These are phyloP conservation scores for Planoprotostelium fungivorum DNA, from an alignment of 78 protist species.

Conservation along the genomic window DNA sequence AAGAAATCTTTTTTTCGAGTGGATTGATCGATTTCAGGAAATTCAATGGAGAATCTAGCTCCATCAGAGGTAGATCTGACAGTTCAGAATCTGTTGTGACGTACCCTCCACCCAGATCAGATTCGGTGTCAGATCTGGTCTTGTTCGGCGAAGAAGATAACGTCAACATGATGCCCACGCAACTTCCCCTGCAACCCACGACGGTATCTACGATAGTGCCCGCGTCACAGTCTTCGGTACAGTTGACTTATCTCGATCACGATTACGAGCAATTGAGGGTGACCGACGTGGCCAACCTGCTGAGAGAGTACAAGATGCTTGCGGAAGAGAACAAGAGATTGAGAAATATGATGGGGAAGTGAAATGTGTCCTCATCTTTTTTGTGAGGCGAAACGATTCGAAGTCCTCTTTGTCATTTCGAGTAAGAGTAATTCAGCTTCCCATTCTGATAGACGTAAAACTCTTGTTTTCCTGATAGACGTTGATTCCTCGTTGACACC, in stretches of 20 bases:
- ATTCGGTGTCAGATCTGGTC: not conserved
- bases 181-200: too few species aligned
- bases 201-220: too few species aligned
- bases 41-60: not conserved
- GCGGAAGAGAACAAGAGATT: not conserved
- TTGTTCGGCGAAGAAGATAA: not conserved
- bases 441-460: too few species aligned
- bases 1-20: too few species aligned
- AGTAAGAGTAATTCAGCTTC: not conserved
- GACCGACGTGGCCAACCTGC: not conserved
- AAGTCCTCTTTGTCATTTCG: not conserved
- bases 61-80: not conserved
- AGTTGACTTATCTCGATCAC: not conserved
- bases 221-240: not conserved
- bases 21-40: not conserved
- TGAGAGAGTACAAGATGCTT: not conserved
- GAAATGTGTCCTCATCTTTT: not conserved
- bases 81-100: not conserved
- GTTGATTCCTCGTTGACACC: too few species aligned
- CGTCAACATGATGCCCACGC: too few species aligned
- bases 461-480: too few species aligned
- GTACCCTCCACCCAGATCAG: not conserved
- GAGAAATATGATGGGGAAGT: not conserved
- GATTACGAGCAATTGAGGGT: not conserved
- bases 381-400: not conserved